Conservation (phyloP, 1,284 basidiomycete genomes). For the Vanrija sp. region DNA sequence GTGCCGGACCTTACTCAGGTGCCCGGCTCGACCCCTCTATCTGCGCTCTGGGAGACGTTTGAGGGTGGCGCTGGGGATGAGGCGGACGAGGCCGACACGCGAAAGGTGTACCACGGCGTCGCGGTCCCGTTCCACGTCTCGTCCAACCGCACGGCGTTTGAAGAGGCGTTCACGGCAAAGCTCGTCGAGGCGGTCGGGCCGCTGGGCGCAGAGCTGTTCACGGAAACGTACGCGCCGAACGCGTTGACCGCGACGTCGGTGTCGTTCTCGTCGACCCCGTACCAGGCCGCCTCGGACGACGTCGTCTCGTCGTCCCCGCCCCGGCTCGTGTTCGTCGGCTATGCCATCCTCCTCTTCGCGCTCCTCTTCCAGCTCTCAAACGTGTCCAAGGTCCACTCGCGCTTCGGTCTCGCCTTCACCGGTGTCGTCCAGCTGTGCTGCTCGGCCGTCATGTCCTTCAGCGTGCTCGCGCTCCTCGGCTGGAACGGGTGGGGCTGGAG, state of each 20-base stretch:
- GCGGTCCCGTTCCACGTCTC: conserved; percentile 28
- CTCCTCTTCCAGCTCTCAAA: conserved; percentile 72
- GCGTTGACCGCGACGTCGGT: neutral
- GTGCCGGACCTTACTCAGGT: conserved; percentile 8
- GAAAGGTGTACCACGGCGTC: conserved; percentile 28
- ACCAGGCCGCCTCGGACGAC: neutral
- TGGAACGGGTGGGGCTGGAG: conserved; percentile 42
- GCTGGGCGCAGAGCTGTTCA: conserved; percentile 36
- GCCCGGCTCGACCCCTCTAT: conserved; percentile 6
- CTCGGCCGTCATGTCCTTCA: conserved; percentile 88
- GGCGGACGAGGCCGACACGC: neutral
- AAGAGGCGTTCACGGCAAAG: conserved; percentile 18
- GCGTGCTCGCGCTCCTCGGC: conserved; percentile 55
- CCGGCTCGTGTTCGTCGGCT: conserved; percentile 70
- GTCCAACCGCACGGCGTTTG: conserved; percentile 19
- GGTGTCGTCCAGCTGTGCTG: conserved; percentile 85
- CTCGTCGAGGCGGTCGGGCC: conserved; percentile 14
- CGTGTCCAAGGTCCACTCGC: conserved; percentile 82
- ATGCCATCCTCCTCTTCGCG: conserved; percentile 71
- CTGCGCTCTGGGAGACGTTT: neutral
- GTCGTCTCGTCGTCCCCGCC: conserved; percentile 59
- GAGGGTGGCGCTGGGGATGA: neutral
- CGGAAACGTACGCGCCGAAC: conserved; percentile 23
- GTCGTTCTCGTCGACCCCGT: neutral
- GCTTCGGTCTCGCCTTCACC: conserved; percentile 87